Conservation (phyloP, 2,329 filamentous ascomycete species). For the Fusarium sp. region DNA sequence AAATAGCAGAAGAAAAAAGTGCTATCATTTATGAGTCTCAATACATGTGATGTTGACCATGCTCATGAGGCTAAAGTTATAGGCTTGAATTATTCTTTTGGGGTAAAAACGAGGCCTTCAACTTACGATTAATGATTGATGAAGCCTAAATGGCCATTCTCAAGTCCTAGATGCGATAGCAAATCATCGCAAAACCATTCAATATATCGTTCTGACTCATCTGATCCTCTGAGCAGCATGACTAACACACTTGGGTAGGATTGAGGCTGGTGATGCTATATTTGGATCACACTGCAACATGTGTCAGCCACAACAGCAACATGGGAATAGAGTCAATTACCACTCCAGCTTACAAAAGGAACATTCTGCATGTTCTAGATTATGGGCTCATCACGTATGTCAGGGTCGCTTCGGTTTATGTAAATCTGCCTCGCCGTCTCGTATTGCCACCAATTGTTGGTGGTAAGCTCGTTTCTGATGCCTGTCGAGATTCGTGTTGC, state of each 20-base stretch:
- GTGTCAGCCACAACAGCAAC: not conserved
- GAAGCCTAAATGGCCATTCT: not conserved
- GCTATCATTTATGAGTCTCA: not conserved
- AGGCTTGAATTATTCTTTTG: not conserved
- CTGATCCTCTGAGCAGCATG: not conserved
- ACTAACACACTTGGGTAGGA: not conserved
- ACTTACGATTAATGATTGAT: too few relatives aligned
- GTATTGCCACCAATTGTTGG: not conserved
- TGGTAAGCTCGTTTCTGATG: not conserved
- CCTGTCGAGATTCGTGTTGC: not conserved
- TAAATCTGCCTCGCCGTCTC: not conserved
- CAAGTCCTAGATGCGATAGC: not conserved
- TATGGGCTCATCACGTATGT: not conserved
- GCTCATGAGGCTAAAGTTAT: too few relatives aligned
- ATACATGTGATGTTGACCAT: not conserved
- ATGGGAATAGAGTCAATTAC: not conserved
- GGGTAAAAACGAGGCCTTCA: not conserved
- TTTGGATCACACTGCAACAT: not conserved
- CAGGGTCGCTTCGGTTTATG: not conserved
- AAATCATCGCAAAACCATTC: not conserved
- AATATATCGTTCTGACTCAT: slow-evolving; percentile 8
- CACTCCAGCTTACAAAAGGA: not conserved
- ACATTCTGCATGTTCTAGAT: not conserved
- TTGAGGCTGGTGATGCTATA: slow-evolving; percentile 4
- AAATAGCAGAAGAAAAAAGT: slow-evolving; percentile 15